These are phyloP conservation scores for Fusarium caatingaense DNA, from an alignment of 2,329 filamentous ascomycete species.

Conservation along the genomic window DNA sequence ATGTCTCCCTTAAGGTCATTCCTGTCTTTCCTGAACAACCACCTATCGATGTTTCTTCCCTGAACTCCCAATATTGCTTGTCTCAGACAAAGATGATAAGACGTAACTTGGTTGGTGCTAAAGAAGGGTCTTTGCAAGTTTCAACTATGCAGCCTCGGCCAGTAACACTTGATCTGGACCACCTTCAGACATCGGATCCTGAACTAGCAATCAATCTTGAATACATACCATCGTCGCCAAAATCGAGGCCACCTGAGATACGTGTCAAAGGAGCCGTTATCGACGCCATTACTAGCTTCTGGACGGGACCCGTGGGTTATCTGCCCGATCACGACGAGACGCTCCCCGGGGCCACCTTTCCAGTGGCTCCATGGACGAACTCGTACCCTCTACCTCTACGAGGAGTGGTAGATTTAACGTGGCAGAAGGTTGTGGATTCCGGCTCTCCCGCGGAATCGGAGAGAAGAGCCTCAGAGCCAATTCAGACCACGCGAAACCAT, in stretches of 20 bases:
- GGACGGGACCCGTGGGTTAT: not conserved
- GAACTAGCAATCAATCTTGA: not conserved
- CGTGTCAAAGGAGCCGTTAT: not conserved
- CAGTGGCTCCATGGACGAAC: not conserved
- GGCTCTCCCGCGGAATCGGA: fast-evolving
- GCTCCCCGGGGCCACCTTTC: not conserved
- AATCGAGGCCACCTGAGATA: fast-evolving
- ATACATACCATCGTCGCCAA: not conserved
- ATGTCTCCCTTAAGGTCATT: not conserved
- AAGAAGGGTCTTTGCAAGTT: not conserved
- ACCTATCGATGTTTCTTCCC: not conserved
- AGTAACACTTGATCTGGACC: not conserved
- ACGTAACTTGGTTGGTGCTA: not conserved
- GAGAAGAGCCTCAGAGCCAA: not conserved
- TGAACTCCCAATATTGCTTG: not conserved
- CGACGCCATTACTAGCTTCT: conserved; percentile 1
- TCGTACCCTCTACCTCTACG: not conserved
- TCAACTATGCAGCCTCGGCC: not conserved
- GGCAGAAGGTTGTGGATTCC: fast-evolving
- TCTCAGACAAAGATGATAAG: not conserved
- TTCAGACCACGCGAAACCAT: fast-evolving
- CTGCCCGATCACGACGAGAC: conserved; percentile 1
- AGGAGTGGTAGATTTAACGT: too few species aligned
- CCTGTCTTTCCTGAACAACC: not conserved
- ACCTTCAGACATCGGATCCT: not conserved